Base-by-base conservation (phyloP, 1,284 basidiomycete genomes). In the Porogramme epimiltina region DNA sequence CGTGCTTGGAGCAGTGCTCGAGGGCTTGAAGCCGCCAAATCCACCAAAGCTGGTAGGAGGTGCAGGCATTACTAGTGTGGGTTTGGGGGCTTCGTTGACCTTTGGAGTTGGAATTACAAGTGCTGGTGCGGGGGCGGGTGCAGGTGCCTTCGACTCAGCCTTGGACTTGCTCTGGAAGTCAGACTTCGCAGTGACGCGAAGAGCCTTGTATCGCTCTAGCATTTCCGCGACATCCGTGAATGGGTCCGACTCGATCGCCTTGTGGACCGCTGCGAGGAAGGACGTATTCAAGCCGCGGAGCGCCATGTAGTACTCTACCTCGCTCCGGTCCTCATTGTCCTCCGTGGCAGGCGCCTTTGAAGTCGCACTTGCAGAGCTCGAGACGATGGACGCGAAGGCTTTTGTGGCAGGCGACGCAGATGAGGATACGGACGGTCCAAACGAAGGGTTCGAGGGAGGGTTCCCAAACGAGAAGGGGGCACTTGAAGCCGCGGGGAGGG, bases 241-340 rank as follows among this genome's bases (percentile, higher is more conserved):
- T 1, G 89, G 85, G 67, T 95, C 91, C 9, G 78, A 71, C 25
- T 89, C 83, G 19, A 93, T 69, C 3, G 81, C 78, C 46, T 80
- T 78, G 13, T 80, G 76, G 42, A 93, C 70, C 26, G 84, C 80
- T 3, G 80, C 73, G 26, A 90, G 64, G 61, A 94, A 76, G 0
- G 90, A 88, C 19, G 81, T 70, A 65, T 95, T 95, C 41, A 95
- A 77, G 11, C 92, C 92, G 18, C 93, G 85, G 18, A 95, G 75
- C 6, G 84, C 81, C 34, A 77, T 84, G 70, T 84, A 92, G 69
- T 91, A 95, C 38, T 77, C 71, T 3, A 76, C 56, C 16, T 73
- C 73, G 19, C 73, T 70, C 25, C 72, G 65, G 20, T 72, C 66
- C 31, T 67, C 63, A 6, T 69, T 64, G 13, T 56, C 28, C 20